These are phyloP conservation scores for Cercophora samala DNA, from an alignment of 495 filamentous ascomycete species.

Conservation along the genomic window DNA sequence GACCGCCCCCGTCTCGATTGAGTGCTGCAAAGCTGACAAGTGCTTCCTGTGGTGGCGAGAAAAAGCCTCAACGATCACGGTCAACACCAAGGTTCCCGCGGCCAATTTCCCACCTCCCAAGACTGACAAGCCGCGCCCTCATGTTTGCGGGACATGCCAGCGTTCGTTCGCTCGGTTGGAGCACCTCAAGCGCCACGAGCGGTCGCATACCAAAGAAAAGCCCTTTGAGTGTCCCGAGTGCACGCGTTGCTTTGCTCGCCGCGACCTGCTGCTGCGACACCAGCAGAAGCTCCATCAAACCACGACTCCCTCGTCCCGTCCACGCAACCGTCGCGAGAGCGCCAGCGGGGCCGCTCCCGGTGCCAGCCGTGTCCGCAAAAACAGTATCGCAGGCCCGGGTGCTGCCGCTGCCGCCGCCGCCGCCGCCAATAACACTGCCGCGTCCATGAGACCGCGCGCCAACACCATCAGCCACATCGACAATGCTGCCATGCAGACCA, in stretches of 20 bases:
- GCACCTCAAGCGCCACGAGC: constrained; percentile 96
- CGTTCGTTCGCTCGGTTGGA: constrained; percentile 93
- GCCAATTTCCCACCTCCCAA: constrained; percentile 71
- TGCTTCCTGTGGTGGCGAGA: constrained; percentile 6
- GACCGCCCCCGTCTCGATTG: neutral
- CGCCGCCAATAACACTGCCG: constrained; percentile 43
- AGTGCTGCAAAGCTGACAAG: constrained; percentile 24
- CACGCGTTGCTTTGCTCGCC: constrained; percentile 87
- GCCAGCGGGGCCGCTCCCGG: constrained; percentile 66
- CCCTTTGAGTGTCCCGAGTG: constrained; percentile 98
- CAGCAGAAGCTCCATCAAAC: constrained; percentile 99
- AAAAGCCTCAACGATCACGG: constrained; percentile 50
- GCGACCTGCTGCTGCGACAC: constrained; percentile 88
- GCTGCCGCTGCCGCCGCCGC: constrained; percentile 44
- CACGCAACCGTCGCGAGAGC: constrained; percentile 85
- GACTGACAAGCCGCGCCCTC: constrained; percentile 94
- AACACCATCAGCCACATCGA: constrained; percentile 98
- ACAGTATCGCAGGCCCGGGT: constrained; percentile 66
- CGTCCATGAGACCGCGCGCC: constrained; percentile 78
- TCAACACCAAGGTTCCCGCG: constrained; percentile 46
- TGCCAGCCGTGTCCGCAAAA: constrained; percentile 80
- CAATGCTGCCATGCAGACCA: constrained; percentile 61
- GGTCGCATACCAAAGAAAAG: constrained; percentile 98
- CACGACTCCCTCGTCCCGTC: constrained; percentile 83
- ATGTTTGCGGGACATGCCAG: constrained; percentile 89